Conservation (phyloP, 148 eudicot genomes). For the Rhododendron ferrugineum region DNA sequence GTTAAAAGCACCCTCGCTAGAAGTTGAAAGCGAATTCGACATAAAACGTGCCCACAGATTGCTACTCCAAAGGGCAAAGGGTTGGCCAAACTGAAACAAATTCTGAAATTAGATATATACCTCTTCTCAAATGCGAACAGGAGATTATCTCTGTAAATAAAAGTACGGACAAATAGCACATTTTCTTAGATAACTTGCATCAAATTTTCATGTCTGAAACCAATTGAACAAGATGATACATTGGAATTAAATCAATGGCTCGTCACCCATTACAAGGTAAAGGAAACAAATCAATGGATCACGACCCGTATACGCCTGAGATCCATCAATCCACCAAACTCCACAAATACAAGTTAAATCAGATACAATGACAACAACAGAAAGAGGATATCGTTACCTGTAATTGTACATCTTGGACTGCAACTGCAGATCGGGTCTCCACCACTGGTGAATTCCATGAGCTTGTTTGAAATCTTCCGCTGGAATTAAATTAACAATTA, state of each 20-base stretch:
- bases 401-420: constrained; percentile 43
- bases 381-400: constrained; percentile 13
- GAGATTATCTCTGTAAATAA: neutral
- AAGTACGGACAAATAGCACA: neutral
- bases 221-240: neutral
- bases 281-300: neutral
- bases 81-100: neutral
- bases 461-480: constrained; percentile 59
- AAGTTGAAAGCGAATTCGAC: neutral
- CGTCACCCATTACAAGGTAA: neutral
- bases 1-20: neutral
- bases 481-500: constrained; percentile 45
- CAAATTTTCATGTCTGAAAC: neutral
- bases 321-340: neutral
- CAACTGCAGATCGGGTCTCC: constrained; percentile 50
- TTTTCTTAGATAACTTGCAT: neutral
- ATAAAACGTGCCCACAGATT: neutral
- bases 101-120: neutral
- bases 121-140: neutral
- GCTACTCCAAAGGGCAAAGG: neutral
- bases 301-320: neutral
- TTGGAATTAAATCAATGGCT: too few species aligned
- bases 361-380: neutral
- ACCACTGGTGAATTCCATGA: constrained; percentile 91
- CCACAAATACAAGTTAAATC: neutral